Conservation (phyloP, 1,139 yeast species). For the Pichia sp. region DNA sequence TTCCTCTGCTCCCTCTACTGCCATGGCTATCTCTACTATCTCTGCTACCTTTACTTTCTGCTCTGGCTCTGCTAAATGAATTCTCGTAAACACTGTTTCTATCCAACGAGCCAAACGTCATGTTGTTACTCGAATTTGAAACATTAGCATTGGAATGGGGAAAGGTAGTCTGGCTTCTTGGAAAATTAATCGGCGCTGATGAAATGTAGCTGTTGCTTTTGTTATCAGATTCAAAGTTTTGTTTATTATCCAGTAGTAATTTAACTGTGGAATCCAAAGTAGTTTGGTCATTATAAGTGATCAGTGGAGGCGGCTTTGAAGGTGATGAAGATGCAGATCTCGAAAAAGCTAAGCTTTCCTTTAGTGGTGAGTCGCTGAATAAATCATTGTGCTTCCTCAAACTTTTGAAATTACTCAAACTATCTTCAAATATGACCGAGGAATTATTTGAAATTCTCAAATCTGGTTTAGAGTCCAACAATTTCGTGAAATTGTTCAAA, state of each 20-base stretch:
- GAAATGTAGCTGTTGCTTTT: not conserved
- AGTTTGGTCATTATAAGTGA: not conserved
- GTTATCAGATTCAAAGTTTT: not conserved
- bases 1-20: slow-evolving; percentile 11
- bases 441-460: slow-evolving; percentile 34
- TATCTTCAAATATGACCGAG: slow-evolving; percentile 26
- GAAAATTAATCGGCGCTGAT: not conserved
- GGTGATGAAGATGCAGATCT: slow-evolving; percentile 14
- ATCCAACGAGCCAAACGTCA: not conserved
- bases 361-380: slow-evolving; percentile 16
- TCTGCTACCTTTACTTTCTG: slow-evolving; percentile 10
- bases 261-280: slow-evolving; percentile 8
- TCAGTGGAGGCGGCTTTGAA: slow-evolving; percentile 16
- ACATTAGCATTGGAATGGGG: not conserved
- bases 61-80: slow-evolving; percentile 2
- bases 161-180: not conserved
- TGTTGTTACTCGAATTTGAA: not conserved
- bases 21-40: slow-evolving; percentile 9
- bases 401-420: slow-evolving; percentile 28
- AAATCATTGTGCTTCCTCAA: slow-evolving; percentile 29
- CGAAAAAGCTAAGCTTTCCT: slow-evolving; percentile 6
- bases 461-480: slow-evolving; percentile 68
- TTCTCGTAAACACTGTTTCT: not conserved
- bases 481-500: slow-evolving; percentile 70
- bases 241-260: slow-evolving; percentile 6